Evolutionary conservation across 768 basidiomycete species (phyloP).

Genomic region (Lactarius pseudohatsudake): DNA sequence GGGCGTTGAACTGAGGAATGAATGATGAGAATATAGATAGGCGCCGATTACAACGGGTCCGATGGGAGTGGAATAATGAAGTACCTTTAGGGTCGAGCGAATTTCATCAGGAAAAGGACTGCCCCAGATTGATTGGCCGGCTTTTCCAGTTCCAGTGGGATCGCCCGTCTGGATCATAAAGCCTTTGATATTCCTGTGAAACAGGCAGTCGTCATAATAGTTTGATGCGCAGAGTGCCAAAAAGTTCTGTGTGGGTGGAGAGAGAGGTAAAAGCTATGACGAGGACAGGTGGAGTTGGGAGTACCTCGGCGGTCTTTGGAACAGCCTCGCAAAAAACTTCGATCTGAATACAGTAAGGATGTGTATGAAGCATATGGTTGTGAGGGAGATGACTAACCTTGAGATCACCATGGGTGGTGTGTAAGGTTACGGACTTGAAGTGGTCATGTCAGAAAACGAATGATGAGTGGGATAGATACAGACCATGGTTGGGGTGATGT

Average conservation of each 20-base stretch:
- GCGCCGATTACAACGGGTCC: not conserved
- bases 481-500: conserved; percentile 19
- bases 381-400: conserved; percentile 54
- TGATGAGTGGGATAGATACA: not conserved
- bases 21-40: conserved; percentile 12
- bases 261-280: not conserved
- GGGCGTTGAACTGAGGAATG: conserved; percentile 76
- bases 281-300: conserved; percentile 18
- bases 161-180: conserved; percentile 98
- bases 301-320: conserved; percentile 90
- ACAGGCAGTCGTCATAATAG: conserved; percentile 80
- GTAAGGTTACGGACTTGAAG: conserved; percentile 84
- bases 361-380: conserved; percentile 7
- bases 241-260: conserved; percentile 67
- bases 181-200: conserved; percentile 92
- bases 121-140: conserved; percentile 97
- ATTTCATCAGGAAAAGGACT: conserved; percentile 90
- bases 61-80: conserved; percentile 27
- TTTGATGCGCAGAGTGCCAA: conserved; percentile 90
- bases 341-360: conserved; percentile 50
- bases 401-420: conserved; percentile 92
- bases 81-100: conserved; percentile 88
- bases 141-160: conserved; percentile 88
- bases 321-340: conserved; percentile 98
- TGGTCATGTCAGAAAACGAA: conserved; percentile 18